A percentile compares a stretch with the other conserved stretches of the same genome.
Conservation (phyloP, 2,329 filamentous ascomycete species). For the Coniochaeta sp. region DNA sequence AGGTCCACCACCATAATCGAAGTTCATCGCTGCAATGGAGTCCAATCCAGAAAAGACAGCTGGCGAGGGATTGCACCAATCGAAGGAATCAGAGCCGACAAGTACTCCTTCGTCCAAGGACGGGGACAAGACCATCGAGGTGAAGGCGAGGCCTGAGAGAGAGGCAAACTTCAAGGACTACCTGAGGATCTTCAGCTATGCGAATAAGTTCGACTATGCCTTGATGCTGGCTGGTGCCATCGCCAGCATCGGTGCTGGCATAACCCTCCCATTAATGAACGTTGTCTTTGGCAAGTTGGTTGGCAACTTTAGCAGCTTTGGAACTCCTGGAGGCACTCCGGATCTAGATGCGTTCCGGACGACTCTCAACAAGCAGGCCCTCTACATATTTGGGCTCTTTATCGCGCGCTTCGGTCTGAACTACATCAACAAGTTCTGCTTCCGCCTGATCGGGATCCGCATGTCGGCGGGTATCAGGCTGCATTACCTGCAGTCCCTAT, state of each 20-base stretch:
- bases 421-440: constrained; percentile 48
- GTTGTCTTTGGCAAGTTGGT: constrained; percentile 48
- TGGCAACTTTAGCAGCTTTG: constrained; percentile 37
- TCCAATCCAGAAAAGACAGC: background rate
- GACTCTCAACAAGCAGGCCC: constrained; percentile 35
- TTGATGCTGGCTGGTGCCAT: constrained; percentile 37
- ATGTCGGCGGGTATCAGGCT: constrained; percentile 55
- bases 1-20: background rate
- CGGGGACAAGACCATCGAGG: constrained; percentile 18
- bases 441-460: constrained; percentile 54
- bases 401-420: constrained; percentile 55
- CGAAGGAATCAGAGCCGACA: background rate
- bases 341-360: constrained; percentile 30
- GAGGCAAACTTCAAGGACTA: constrained; percentile 39
- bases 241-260: constrained; percentile 43
- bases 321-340: constrained; percentile 17
- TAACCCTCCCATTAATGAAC: constrained; percentile 52
- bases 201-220: constrained; percentile 41
- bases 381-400: constrained; percentile 67
- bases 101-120: constrained; percentile 4
- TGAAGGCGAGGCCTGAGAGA: constrained; percentile 32
- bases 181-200: constrained; percentile 45
- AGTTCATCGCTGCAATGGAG: background rate
- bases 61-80: background rate
- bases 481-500: constrained; percentile 55